Base-by-base conservation (phyloP, 208 protist species). In the Acanthamoeba rhysodes region DNA sequence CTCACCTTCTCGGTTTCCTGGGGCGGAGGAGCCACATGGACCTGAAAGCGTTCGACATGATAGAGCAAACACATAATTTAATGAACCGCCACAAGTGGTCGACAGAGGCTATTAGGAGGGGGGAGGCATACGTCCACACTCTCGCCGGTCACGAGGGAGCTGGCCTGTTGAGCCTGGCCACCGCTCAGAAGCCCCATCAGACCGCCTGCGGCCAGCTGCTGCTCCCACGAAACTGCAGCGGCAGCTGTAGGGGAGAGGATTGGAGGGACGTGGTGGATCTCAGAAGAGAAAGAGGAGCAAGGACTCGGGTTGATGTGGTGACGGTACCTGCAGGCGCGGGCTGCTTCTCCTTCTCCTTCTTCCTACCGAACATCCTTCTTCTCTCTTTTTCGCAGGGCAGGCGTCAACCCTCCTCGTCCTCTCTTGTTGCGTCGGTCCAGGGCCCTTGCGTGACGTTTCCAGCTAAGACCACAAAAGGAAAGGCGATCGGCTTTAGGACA, bases 151-250 rank as follows among this genome's bases (percentile, higher is more conserved):
- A 90, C 24, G 24, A 57, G 80, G n/a, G 2, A 10, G n/a, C 53
- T 64, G 24, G 80, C 80, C 41, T 53, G 74, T 64, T 90, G n/a
- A n/a, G 50, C 80, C 18, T 57, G 50, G 16, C n/a, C n/a, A 10
- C 53, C 29, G 14, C 53, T 66, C 34, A 90, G 80, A 37, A 90
- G 80, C 12, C 80, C 50, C 18, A 90, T 14, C 2, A 90, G n/a
- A 24, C 80, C 80, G 24, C 80, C 53, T 41, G 24, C 9, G 45
- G 45, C 80, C 50, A 90, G 80, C 80, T 90, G 48, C 10, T 29
- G 50, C n/a, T 90, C 80, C 80, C 80, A 90, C 24, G 80, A 90
- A 4, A n/a, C 18, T 24, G 53, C 20, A 66, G 76, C 76, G 50
- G 76, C 27, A n/a, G 24, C 62, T 68, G 62, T 68, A 27, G 20